Base-by-base conservation (phyloP, 257 asterid genomes). In the Leonotis leonurus region DNA sequence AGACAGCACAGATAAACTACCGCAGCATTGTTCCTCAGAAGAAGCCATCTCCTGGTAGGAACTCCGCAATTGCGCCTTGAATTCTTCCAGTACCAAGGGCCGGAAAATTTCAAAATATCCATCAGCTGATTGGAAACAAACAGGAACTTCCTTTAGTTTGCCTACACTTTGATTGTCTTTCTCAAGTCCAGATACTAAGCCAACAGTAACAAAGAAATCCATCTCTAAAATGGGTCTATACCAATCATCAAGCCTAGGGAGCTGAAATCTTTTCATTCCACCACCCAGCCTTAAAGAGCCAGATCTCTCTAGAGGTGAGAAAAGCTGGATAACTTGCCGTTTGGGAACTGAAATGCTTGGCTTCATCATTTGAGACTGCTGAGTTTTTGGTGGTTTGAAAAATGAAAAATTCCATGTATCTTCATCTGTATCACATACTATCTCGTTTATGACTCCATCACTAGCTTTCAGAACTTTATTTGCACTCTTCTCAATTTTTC, bases 221-320 rank as follows among this genome's bases (percentile, higher is more conserved):
- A 82, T 70, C 80, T 83, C 91, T 58, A 92, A 81, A 60, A 92
- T 81, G 72, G 89, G 87, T 64, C 73, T 89, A 72, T 73, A 85
- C 96, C 97, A 92, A 67, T 89, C 91, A 80, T 92, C 99, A 69
- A 92, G 93, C 67, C 85, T 85, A 45, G 89, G 89, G 62, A 82
- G 77, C 70, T 85, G 90, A 73, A 92, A 92, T 73, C 99, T 80
- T 78, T 81, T 82, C 36, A 70, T 76, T 62, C 74, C 77, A 52
- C 79, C 85, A 61, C 78, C 80, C 67, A 64, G 53, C 83, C 83
- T 81, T 70, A 72, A 69, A 62, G 70, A 56, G 20, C 84, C 82
- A 59, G 80, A 74, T 68, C 83, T 85, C 56, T 74, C 73, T 29
- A 56, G 71, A 12, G 97, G 96, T 40, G 83, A 49, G 68, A 72